A percentile compares a stretch with the other conserved stretches of the same genome.
Evolutionary conservation across 495 filamentous ascomycete species (phyloP).

Genomic region (Massariosphaeria phaeospora): DNA sequence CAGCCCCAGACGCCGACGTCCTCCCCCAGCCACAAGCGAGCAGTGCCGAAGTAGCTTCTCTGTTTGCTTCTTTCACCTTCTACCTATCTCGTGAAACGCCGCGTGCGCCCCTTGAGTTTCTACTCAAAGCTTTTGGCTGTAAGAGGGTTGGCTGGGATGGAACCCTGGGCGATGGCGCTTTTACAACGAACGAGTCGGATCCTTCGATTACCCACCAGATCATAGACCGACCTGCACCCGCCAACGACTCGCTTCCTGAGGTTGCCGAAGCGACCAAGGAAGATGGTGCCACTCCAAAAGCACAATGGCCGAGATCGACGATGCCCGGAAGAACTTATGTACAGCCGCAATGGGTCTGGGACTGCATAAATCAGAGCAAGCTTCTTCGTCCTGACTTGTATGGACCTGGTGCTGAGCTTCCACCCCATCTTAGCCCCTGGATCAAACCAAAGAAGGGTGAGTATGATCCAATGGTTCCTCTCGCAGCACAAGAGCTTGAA

Average conservation of each 20-base stretch:
- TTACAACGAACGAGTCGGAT: slow-evolving; percentile 81
- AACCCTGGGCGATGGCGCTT: slow-evolving; percentile 83
- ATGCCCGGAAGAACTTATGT: slow-evolving; percentile 86
- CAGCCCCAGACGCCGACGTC: slow-evolving; percentile 70
- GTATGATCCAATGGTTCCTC: slow-evolving; percentile 80
- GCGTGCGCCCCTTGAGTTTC: slow-evolving; percentile 83
- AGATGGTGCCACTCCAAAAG: slow-evolving; percentile 25
- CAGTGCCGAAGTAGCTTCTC: slow-evolving; percentile 52
- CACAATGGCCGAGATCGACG: slow-evolving; percentile 52
- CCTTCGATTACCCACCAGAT: slow-evolving; percentile 91
- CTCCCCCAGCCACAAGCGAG: slow-evolving; percentile 71
- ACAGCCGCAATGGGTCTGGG: slow-evolving; percentile 98
- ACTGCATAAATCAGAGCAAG: slow-evolving; percentile 84
- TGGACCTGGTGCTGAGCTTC: slow-evolving; percentile 79
- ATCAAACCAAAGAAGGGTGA: slow-evolving; percentile 76
- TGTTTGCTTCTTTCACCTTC: slow-evolving; percentile 84
- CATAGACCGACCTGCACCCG: slow-evolving; percentile 77
- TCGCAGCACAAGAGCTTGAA: slow-evolving; percentile 72
- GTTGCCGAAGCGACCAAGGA: slow-evolving; percentile 49
- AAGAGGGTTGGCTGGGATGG: slow-evolving; percentile 93
- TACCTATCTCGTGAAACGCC: slow-evolving; percentile 93
- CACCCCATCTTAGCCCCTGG: slow-evolving; percentile 94
- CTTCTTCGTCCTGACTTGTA: slow-evolving; percentile 84
- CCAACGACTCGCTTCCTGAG: slow-evolving; percentile 55
- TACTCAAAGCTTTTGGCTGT: slow-evolving; percentile 91